Evolutionary conservation across 2,329 filamentous ascomycete species (phyloP).

Genomic region (Venturia carpophila): DNA sequence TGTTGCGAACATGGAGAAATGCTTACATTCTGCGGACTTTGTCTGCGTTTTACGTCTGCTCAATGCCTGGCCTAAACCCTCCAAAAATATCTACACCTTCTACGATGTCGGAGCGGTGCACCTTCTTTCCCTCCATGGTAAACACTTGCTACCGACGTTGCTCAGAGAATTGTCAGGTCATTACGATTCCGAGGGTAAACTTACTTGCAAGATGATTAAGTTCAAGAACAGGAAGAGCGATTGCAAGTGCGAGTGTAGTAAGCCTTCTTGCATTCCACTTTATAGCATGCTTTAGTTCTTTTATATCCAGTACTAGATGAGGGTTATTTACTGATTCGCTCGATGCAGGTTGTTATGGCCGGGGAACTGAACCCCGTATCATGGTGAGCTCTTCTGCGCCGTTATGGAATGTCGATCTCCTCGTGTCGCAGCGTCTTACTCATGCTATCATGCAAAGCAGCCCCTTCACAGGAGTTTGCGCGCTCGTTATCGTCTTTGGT

Average conservation of each 20-base stretch:
- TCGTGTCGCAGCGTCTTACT: too few species aligned
- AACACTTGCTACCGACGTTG: not conserved
- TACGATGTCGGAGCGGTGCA: not conserved
- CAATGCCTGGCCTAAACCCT: conserved; percentile 42
- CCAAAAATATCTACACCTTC: conserved; percentile 49
- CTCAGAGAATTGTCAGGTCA: not conserved
- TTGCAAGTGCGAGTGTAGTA: not conserved
- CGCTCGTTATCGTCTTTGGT: too few species aligned
- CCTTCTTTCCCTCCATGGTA: not conserved
- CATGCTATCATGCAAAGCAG: too few species aligned
- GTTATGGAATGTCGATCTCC: too few species aligned
- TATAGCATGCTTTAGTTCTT: too few species aligned
- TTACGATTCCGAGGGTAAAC: not conserved
- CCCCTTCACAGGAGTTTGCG: too few species aligned
- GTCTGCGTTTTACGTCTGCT: conserved; percentile 52
- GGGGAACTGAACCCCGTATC: too few species aligned
- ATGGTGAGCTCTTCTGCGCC: too few species aligned
- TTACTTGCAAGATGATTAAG: not conserved
- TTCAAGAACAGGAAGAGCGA: not conserved
- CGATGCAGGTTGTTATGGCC: not conserved
- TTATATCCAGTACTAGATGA: too few species aligned
- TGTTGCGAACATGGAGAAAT: not conserved
- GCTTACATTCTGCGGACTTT: conserved; percentile 51
- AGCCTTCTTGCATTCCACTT: not conserved
- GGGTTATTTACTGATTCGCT: not conserved